Conservation (phyloP, 2,329 filamentous ascomycete species). For the Ascocoryne sarcoides region DNA sequence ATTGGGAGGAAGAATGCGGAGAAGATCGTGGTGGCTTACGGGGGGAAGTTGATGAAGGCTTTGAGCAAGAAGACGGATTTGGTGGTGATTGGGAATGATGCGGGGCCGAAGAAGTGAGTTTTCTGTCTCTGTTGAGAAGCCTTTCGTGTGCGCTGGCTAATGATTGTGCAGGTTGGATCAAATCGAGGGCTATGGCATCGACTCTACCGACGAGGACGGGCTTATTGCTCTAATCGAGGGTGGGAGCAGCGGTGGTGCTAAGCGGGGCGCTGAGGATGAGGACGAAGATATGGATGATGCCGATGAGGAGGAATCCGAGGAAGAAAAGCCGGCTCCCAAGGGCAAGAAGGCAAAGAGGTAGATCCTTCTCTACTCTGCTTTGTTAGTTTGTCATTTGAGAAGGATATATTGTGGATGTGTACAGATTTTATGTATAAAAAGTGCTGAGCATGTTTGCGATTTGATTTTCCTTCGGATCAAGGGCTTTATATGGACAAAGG, state of each 20-base stretch:
- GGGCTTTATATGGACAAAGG: no score
- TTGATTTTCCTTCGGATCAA: no score
- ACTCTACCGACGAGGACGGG: constrained; percentile 14
- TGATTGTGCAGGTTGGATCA: constrained; percentile 12
- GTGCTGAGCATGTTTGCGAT: no score
- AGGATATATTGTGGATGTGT: no score
- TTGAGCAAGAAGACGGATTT: constrained; percentile 18
- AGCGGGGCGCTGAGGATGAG: constrained; percentile 9
- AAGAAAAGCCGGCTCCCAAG: constrained; percentile 9
- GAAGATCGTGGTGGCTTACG: constrained; percentile 15
- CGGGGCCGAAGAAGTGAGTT: constrained; percentile 19
- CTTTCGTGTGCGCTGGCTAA: neutral
- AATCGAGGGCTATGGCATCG: constrained; percentile 12
- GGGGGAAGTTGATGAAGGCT: constrained; percentile 15
- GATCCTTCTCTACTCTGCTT: no score
- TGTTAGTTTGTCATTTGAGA: no score
- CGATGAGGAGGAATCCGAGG: constrained; percentile 5
- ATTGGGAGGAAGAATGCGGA: constrained; percentile 18
- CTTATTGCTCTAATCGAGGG: constrained; percentile 15
- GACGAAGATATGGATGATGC: constrained; percentile 11
- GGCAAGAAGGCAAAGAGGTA: constrained; percentile 13
- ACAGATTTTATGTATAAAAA: no score
- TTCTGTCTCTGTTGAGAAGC: neutral
- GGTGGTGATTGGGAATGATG: constrained; percentile 20
- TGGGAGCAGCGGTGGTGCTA: constrained; percentile 3